Base-by-base conservation (phyloP, 108 stramenopile genomes). In the Pelagomonas calceolata region DNA sequence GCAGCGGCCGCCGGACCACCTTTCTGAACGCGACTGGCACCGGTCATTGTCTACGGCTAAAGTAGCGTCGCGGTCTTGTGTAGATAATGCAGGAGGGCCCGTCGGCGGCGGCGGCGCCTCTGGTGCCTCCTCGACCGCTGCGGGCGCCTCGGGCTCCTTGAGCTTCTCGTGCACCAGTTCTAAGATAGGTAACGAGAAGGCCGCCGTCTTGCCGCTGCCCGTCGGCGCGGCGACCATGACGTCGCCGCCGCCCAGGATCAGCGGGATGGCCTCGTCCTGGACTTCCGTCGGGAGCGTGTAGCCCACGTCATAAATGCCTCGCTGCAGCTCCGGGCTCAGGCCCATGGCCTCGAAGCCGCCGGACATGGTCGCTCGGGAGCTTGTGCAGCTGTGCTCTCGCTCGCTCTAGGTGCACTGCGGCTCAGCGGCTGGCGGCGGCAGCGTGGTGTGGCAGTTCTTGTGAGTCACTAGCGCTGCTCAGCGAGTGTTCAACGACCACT, bases 161-260 rank as follows among this genome's bases (percentile, higher is more conserved):
- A 43, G 64, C 69, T 45, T 68, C 68, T 75, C 74, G 63, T 69
- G 51, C 26, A 35, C 60, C 35, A 80, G 67, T 68, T 86, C 84
- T 10, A 86, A 66, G 34, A 85, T 75, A 5, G 86, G 86, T 30
- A 86, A 63, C 14, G 82, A 75, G 64, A 86, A 86, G 34, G 46
- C 34, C 18, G 46, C 46, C 10, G 46, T 34, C 43, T 51, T 34
- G 31, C 32, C 68, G 30, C 30, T n/a, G 36, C 70, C 51, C 51
- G 51, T 60, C 51, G 51, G 51, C 14, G 51, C 51, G 7, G 51
- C 51, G 51, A 71, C 79, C 70, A 80, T 67, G 44, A 80, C 79
- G 76, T 80, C 79, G 29, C 79, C 79, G 18, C 79, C 79, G 26
- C 79, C 79, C n/a, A 80, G 71, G 46, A 80, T 76, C 32, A 77